Conservation (phyloP, 1,284 basidiomycete species). For the Tilletia setariae region DNA sequence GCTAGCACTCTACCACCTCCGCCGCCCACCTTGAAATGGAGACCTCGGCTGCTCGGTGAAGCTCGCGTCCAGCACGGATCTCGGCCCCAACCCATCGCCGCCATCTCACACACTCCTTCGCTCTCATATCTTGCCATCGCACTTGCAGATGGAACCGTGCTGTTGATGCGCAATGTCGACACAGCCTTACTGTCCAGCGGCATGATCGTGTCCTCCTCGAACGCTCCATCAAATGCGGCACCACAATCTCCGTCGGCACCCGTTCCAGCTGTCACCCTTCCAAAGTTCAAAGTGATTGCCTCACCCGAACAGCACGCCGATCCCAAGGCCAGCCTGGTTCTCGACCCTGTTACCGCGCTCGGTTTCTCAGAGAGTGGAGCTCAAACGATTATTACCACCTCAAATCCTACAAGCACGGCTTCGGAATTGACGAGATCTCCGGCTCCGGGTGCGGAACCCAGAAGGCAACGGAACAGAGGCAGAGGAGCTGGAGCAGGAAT, state of each 20-base stretch:
- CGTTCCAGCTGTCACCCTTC: conserved; percentile 34
- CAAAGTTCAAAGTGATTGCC: conserved; percentile 52
- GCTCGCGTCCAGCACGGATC: conserved; percentile 48
- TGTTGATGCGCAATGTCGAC: conserved; percentile 84
- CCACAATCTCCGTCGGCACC: conserved; percentile 17
- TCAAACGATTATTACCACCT: conserved; percentile 10
- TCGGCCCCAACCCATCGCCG: conserved; percentile 57
- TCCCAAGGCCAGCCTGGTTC: conserved; percentile 2
- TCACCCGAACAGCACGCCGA: conserved; percentile 35
- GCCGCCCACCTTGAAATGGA: conserved; percentile 9
- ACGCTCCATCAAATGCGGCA: conserved; percentile 5
- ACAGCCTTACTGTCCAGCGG: conserved; percentile 70
- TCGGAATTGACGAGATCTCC: background rate
- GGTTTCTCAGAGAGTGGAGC: conserved; percentile 67
- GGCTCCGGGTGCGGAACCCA: background rate
- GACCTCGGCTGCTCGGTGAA: conserved; percentile 37
- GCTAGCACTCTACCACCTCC: conserved; percentile 8
- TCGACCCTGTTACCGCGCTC: conserved; percentile 86
- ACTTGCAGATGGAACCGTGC: conserved; percentile 87
- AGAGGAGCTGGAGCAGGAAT: conserved; percentile 57
- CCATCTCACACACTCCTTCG: conserved; percentile 73
- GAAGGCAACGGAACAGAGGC: background rate
- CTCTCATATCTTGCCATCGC: conserved; percentile 84
- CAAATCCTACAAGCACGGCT: background rate
- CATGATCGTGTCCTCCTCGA: conserved; percentile 25